Conservation (phyloP, 176 grass and related monocot genomes). For the Secale cereale region DNA sequence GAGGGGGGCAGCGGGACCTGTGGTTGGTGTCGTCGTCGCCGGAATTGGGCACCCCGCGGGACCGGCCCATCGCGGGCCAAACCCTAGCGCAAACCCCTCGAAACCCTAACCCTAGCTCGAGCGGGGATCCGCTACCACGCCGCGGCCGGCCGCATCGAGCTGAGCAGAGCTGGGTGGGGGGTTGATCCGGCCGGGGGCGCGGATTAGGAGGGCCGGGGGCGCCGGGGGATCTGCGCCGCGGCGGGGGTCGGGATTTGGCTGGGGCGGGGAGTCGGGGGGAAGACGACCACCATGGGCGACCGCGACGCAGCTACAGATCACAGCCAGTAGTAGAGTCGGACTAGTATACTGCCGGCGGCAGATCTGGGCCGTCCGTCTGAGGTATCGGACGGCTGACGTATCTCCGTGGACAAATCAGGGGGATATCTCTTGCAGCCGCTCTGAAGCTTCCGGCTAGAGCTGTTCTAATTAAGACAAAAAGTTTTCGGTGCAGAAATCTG, state of each 20-base stretch:
- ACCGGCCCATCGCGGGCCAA: slow-evolving; percentile 76
- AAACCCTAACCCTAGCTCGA: slow-evolving; percentile 32
- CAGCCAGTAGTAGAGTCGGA: not conserved
- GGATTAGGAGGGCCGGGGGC: not conserved
- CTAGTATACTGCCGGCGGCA: not conserved
- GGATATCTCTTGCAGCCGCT: not conserved
- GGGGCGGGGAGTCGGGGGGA: slow-evolving; percentile 20
- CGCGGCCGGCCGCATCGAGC: not conserved
- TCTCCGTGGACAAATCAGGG: not conserved
- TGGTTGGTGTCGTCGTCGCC: slow-evolving; percentile 86
- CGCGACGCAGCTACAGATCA: not conserved
- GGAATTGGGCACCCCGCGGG: slow-evolving; percentile 68
- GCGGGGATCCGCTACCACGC: slow-evolving; percentile 5
- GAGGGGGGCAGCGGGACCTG: slow-evolving; percentile 36
- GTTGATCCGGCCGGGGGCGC: not conserved
- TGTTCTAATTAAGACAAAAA: not conserved
- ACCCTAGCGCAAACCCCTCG: slow-evolving; percentile 43
- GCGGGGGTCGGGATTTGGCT: slow-evolving; percentile 6
- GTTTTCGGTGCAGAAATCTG: too few relatives aligned
- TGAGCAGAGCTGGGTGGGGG: not conserved
- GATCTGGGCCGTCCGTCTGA: not conserved
- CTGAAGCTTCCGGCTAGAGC: not conserved
- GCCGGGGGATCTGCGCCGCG: slow-evolving; percentile 13
- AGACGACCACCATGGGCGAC: slow-evolving; percentile 25
- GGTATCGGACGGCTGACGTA: not conserved